phyloP scores from a whole-genome alignment of 805 yeast genomes.

The Cyberlindnera euphorbiiphila region DNA sequence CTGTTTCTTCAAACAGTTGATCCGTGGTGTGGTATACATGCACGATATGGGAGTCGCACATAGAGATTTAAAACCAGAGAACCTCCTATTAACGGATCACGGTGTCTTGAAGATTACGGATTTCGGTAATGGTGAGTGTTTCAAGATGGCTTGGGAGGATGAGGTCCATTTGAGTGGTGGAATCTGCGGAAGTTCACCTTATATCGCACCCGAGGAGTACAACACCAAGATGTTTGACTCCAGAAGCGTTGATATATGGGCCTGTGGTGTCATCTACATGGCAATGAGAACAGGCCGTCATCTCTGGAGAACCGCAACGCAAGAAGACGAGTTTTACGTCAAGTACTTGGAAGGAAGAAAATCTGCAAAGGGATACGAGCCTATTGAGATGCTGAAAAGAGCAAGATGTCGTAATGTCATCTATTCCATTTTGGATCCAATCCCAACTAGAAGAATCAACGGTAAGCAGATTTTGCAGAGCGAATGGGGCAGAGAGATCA shows the following conservation, averaged over 20 bases:
- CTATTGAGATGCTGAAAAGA: slow-evolving; percentile 79
- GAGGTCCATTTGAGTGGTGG: slow-evolving; percentile 69
- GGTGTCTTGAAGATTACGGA: slow-evolving; percentile 82
- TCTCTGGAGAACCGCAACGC: slow-evolving; percentile 81
- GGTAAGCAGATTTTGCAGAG: slow-evolving; percentile 84
- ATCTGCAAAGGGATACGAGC: slow-evolving; percentile 84
- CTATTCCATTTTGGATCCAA: slow-evolving; percentile 89
- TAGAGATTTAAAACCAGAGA: slow-evolving; percentile 87
- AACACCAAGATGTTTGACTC: slow-evolving; percentile 67
- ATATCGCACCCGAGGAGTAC: slow-evolving; percentile 88
- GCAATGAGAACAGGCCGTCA: slow-evolving; percentile 95
- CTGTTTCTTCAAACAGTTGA: slow-evolving; percentile 82
- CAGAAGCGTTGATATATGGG: slow-evolving; percentile 82
- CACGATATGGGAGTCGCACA: slow-evolving; percentile 89
- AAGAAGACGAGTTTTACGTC: slow-evolving; percentile 75
- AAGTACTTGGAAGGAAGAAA: slow-evolving; percentile 75
- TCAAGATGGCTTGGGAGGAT: slow-evolving; percentile 80
- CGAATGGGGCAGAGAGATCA: slow-evolving; percentile 93
- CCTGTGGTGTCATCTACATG: slow-evolving; percentile 90
- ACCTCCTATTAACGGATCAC: slow-evolving; percentile 63
- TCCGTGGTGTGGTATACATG: slow-evolving; percentile 82
- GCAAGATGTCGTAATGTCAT: slow-evolving; percentile 91
- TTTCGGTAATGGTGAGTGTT: slow-evolving; percentile 83
- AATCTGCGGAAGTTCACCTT: slow-evolving; percentile 82
- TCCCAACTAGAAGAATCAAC: slow-evolving; percentile 80